Conservation (phyloP, 208 protist species). For the Porcisia deanei region DNA sequence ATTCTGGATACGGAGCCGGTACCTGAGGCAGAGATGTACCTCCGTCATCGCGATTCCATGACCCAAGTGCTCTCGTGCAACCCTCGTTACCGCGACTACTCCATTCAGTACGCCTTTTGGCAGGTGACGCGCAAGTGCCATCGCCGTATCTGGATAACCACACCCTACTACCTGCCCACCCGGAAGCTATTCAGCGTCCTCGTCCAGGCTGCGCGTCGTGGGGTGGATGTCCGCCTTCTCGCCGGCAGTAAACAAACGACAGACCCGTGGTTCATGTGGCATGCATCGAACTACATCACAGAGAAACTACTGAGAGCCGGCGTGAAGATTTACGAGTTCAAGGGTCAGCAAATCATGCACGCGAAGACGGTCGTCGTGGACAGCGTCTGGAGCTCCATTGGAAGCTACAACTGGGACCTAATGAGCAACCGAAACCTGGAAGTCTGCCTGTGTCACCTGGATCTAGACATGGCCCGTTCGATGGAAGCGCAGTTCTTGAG, state of each 20-base stretch:
- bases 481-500: slow-evolving; percentile 89
- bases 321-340: slow-evolving; percentile 92
- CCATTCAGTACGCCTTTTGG: slow-evolving; percentile 90
- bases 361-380: slow-evolving; percentile 93
- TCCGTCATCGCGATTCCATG: slow-evolving; percentile 33
- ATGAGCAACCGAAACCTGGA: slow-evolving; percentile 94
- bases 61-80: slow-evolving; percentile 89
- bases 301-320: slow-evolving; percentile 69
- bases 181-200: slow-evolving; percentile 78
- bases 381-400: slow-evolving; percentile 89
- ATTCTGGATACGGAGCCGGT: slow-evolving; percentile 72
- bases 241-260: slow-evolving; percentile 82
- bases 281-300: slow-evolving; percentile 88
- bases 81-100: slow-evolving; percentile 82
- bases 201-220: slow-evolving; percentile 70
- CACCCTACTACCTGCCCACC: slow-evolving; percentile 91
- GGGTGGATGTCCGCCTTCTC: slow-evolving; percentile 91
- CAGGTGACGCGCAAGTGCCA: slow-evolving; percentile 81
- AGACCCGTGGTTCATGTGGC: slow-evolving; percentile 93
- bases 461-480: slow-evolving; percentile 57
- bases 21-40: slow-evolving; percentile 68
- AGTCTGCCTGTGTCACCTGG: slow-evolving; percentile 82
- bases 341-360: slow-evolving; percentile 87
- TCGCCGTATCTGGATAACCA: slow-evolving; percentile 89
- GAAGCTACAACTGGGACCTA: slow-evolving; percentile 93